These are phyloP conservation scores for Blastobotrys malaysiensis DNA, from an alignment of 1,139 yeast genomes.

Conservation along the genomic window DNA sequence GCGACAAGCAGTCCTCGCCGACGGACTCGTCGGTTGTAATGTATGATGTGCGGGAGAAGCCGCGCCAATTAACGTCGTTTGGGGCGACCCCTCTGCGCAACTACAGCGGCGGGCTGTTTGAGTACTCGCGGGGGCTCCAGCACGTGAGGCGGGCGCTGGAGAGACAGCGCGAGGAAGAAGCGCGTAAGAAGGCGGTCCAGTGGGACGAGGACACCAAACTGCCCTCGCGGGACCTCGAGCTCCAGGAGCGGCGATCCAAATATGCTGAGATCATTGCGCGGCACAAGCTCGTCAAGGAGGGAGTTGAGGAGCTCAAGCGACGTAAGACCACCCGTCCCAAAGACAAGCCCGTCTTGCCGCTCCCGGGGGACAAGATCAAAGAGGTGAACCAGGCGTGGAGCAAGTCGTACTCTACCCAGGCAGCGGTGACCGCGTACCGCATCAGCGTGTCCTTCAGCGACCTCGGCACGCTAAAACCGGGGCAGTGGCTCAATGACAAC, in stretches of 20 bases:
- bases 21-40: neutral
- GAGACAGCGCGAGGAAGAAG: conserved; percentile 8
- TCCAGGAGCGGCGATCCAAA: conserved; percentile 9
- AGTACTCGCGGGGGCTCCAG: conserved; percentile 2
- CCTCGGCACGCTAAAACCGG: conserved; percentile 61
- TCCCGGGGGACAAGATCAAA: conserved; percentile 32
- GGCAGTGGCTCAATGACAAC: conserved; percentile 86
- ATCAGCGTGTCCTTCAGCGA: conserved; percentile 66
- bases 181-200: conserved; percentile 6
- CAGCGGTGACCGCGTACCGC: conserved; percentile 41
- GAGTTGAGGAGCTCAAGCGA: conserved; percentile 16
- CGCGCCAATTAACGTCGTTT: conserved; percentile 3
- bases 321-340: conserved; percentile 11
- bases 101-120: neutral
- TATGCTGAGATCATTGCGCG: conserved; percentile 18
- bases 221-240: conserved; percentile 6
- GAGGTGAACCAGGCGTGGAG: conserved; percentile 40
- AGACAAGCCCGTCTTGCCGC: conserved; percentile 17
- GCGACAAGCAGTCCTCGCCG: neutral
- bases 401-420: conserved; percentile 31
- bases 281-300: conserved; percentile 16
- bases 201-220: conserved; percentile 10
- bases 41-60: neutral
- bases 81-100: neutral
- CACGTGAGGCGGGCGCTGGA: conserved; percentile 6